Conservation (phyloP, 202 grass and related monocot genomes). For the Hordeum pubiflorum region DNA sequence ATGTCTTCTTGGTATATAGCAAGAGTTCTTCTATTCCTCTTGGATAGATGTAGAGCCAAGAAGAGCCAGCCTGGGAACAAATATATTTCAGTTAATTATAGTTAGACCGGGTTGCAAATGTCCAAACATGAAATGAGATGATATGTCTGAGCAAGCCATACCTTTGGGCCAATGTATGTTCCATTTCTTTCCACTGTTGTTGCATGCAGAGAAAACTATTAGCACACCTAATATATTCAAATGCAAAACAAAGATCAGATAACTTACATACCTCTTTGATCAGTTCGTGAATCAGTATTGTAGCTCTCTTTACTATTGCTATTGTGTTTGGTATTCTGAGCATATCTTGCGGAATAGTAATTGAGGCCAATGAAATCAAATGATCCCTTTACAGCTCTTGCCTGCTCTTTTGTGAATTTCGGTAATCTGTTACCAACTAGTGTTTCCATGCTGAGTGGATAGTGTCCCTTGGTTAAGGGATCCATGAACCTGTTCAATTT, state of each 20-base stretch:
- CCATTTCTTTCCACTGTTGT: slow-evolving; percentile 67
- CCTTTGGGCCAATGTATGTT: slow-evolving; percentile 63
- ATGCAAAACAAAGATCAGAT: not conserved
- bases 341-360: slow-evolving; percentile 72
- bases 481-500: slow-evolving; percentile 68
- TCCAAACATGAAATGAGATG: not conserved
- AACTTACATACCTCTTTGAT: slow-evolving; percentile 40
- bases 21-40: slow-evolving; percentile 70
- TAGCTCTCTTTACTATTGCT: slow-evolving; percentile 47
- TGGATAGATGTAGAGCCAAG: slow-evolving; percentile 78
- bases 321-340: slow-evolving; percentile 14
- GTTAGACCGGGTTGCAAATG: not conserved
- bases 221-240: slow-evolving; percentile 18
- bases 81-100: not conserved
- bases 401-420: slow-evolving; percentile 52
- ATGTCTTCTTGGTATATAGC: slow-evolving; percentile 61
- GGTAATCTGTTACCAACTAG: slow-evolving; percentile 61
- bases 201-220: slow-evolving; percentile 29
- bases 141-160: slow-evolving; percentile 19
- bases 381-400: slow-evolving; percentile 55
- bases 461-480: slow-evolving; percentile 65
- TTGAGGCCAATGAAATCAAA: slow-evolving; percentile 87
- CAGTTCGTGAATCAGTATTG: slow-evolving; percentile 47
- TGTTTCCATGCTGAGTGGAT: slow-evolving; percentile 62
- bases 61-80: slow-evolving; percentile 48